Percentiles rank a stretch among this genome's conserved stretches.
phyloP scores from a whole-genome alignment of 1,284 basidiomycete genomes.

The Abortiporus biennis region DNA sequence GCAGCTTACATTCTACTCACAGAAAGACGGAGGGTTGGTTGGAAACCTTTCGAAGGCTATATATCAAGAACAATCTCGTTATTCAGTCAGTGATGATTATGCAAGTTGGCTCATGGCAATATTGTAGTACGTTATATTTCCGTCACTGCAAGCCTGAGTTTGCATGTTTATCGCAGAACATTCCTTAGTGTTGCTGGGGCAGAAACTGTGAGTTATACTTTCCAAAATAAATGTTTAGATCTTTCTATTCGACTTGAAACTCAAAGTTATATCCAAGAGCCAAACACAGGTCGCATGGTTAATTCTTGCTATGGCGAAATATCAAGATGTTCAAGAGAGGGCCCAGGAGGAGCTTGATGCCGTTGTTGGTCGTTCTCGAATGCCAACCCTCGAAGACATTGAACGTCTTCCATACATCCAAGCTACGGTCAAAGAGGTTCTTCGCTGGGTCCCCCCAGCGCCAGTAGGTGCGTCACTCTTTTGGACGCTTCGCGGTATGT shows the following conservation, averaged over 20 bases:
- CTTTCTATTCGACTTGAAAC: neutral
- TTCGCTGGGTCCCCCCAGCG: conserved; percentile 18
- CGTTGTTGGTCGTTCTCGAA: conserved; percentile 27
- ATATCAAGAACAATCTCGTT: neutral
- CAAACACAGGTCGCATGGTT: conserved; percentile 14
- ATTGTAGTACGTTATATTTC: conserved; percentile 5
- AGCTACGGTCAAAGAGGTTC: conserved; percentile 25
- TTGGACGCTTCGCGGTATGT: neutral
- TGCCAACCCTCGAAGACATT: conserved; percentile 28
- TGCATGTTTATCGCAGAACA: neutral
- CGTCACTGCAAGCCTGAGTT: no score
- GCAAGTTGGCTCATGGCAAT: conserved; percentile 2
- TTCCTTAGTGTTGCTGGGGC: neutral
- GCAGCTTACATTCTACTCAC: neutral
- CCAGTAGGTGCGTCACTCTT: conserved; percentile 15
- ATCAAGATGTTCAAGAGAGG: conserved; percentile 25
- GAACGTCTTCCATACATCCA: conserved; percentile 28
- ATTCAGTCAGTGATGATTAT: conserved; percentile 6
- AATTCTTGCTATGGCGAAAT: conserved; percentile 24
- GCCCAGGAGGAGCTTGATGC: conserved; percentile 32
- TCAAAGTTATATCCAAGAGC: neutral
- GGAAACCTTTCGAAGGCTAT: neutral
- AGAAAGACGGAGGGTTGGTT: neutral
- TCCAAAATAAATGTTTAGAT: neutral
- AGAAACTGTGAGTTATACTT: conserved; percentile 1